Base-by-base conservation (phyloP, 164 flowering plant species). In the Macadamia integrifolia region DNA sequence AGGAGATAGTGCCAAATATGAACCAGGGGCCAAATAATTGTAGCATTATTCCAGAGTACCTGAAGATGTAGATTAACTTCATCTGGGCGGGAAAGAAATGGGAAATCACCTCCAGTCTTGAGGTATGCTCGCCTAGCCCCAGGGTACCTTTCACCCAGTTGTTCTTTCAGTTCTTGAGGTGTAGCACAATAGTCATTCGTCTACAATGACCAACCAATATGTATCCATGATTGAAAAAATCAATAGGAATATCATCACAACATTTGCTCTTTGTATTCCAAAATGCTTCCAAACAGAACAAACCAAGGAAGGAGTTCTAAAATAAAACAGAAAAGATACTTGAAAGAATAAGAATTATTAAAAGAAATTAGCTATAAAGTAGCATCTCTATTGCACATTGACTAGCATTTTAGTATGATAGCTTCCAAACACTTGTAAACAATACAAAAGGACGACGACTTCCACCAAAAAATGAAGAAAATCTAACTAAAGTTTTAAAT, bases 1-100 rank as follows among this genome's bases (percentile, higher is more conserved):
- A 55, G 28, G 18, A 40, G n/a, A 4, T 18, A 67, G 15, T 50
- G 65, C 58, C 17, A 48, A 68, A 50, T 40, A 48, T 14, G 32
- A 60, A 42, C 15, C 3, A 43, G 48, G 4, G 11, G 61, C 11
- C n/a, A 14, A 57, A 4, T 15, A 31, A 61, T 40, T 18, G 52
- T 42, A 12, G 31, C 6, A 60, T 62, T 32, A 18, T 50, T 60
- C 5, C 44, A 64, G 13, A 61, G 14, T 81, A 92, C 99, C 99
- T 92, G 98, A 70, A 95, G 90, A 81, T 95, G 96, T 59, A 95
- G 81, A 80, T 92, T 95, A 59, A 92, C 98, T 84, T 95, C 99
- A 83, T 95, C 99, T 7, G 99, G 83, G 30, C 98, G 91, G 11
- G 99, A 95, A 79, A 95, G 96, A 79, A 92, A 95, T 56, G 97